Evolutionary conservation across 495 filamentous ascomycete genomes (phyloP).

Genomic region (Astrothelium macrocarpum): DNA sequence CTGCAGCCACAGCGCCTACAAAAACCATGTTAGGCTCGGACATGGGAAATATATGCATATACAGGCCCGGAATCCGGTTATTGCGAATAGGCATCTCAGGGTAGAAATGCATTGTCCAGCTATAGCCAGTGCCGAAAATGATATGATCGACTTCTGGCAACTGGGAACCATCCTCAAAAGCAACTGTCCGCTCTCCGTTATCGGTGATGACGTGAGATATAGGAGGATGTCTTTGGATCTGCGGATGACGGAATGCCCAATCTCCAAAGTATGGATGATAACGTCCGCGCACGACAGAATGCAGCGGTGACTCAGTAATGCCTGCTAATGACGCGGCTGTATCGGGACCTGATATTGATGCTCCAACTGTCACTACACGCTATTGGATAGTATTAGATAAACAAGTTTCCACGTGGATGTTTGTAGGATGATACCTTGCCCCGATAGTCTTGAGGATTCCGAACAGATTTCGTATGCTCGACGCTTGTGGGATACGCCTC

Average conservation of each 20-base stretch:
- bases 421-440: slow-evolving; percentile 31
- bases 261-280: slow-evolving; percentile 45
- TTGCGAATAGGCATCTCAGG: slow-evolving; percentile 41
- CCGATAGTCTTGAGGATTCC: slow-evolving; percentile 47
- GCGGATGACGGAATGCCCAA: slow-evolving; percentile 42
- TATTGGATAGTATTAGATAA: neutral
- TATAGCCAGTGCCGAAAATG: slow-evolving; percentile 50
- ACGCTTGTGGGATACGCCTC: slow-evolving; percentile 52
- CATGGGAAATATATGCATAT: slow-evolving; percentile 47
- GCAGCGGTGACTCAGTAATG: slow-evolving; percentile 9
- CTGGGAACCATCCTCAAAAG: slow-evolving; percentile 42
- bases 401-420: neutral
- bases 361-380: neutral
- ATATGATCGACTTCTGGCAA: slow-evolving; percentile 45
- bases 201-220: slow-evolving; percentile 36
- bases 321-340: neutral
- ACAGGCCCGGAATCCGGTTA: slow-evolving; percentile 46
- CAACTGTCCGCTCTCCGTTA: slow-evolving; percentile 28
- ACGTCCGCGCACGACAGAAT: slow-evolving; percentile 34
- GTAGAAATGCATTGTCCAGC: slow-evolving; percentile 47
- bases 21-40: slow-evolving; percentile 34
- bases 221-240: slow-evolving; percentile 36
- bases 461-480: slow-evolving; percentile 73
- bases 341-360: neutral
- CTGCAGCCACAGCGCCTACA: slow-evolving; percentile 23